A percentile compares a stretch with the other conserved stretches of the same genome.
These are phyloP conservation scores for Pascua sp. DNA, from an alignment of 1,284 basidiomycete species.

Conservation along the genomic window DNA sequence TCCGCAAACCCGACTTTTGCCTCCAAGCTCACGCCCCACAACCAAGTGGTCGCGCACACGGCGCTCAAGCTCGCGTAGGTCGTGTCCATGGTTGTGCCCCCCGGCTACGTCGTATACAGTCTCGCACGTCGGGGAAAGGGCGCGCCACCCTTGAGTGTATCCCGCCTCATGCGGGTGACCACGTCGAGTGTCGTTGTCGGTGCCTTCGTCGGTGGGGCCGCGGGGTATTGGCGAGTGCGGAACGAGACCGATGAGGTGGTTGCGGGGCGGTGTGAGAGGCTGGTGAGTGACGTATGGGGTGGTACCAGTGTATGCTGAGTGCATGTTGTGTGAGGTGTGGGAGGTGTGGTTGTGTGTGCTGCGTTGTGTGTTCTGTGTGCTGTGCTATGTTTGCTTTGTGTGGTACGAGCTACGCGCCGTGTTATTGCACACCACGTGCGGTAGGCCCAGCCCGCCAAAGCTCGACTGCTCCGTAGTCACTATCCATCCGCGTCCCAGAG, in stretches of 20 bases:
- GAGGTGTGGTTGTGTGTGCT: too few species aligned
- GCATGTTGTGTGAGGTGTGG: too few species aligned
- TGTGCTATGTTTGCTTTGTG: too few species aligned
- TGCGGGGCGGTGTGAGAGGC: slow-evolving; percentile 25
- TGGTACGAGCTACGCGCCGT: too few species aligned
- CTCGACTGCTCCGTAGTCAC: too few species aligned
- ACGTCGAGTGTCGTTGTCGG: slow-evolving; percentile 23
- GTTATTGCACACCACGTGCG: too few species aligned
- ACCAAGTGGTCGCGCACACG: slow-evolving; percentile 35
- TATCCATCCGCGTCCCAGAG: too few species aligned
- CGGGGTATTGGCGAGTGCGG: slow-evolving; percentile 27
- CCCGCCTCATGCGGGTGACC: slow-evolving; percentile 26
- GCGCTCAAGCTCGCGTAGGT: slow-evolving; percentile 39
- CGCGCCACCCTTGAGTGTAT: slow-evolving; percentile 29
- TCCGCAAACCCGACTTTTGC: slow-evolving; percentile 28
- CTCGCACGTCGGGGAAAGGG: slow-evolving; percentile 22
- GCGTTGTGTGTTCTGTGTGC: too few species aligned
- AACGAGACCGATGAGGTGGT: slow-evolving; percentile 29
- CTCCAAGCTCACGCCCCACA: slow-evolving; percentile 17
- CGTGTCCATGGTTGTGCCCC: slow-evolving; percentile 35
- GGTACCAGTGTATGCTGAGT: neutral
- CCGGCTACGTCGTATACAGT: slow-evolving; percentile 33
- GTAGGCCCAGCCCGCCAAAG: too few species aligned
- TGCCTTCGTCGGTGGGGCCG: slow-evolving; percentile 22
- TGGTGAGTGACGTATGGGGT: slow-evolving; percentile 31